A percentile compares a stretch with the other conserved stretches of the same genome.
Evolutionary conservation across 228 moss, liverwort and hornwort species (phyloP).

Genomic region (Sphagnum magellanicum): DNA sequence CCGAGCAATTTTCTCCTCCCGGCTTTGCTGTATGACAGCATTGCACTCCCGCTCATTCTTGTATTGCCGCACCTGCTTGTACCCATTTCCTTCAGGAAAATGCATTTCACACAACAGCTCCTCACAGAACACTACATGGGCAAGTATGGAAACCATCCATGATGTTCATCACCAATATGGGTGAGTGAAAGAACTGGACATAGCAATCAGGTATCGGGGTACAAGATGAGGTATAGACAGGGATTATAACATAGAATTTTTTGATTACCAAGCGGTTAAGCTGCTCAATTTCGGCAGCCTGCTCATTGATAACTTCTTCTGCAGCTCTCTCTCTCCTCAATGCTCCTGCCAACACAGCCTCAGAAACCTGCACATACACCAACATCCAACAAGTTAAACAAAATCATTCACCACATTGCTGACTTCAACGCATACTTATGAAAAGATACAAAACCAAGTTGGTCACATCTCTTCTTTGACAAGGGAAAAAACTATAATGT

Average conservation of each 20-base stretch:
- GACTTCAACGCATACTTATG: not conserved
- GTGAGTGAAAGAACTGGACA: not conserved
- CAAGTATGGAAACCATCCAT: not conserved
- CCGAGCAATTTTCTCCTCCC: constrained; percentile 76
- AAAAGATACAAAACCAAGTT: not conserved
- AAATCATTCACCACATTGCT: not conserved
- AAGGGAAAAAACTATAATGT: not conserved
- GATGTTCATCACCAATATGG: not conserved
- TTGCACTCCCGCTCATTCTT: constrained; percentile 88
- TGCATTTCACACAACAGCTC: not conserved
- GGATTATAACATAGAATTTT: not conserved
- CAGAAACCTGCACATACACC: constrained; percentile 34
- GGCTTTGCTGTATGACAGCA: constrained; percentile 62
- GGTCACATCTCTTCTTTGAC: not conserved
- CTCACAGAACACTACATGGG: not conserved
- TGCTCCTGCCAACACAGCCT: constrained; percentile 47
- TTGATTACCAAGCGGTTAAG: constrained; percentile 64
- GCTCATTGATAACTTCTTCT: constrained; percentile 51
- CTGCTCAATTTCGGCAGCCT: constrained; percentile 83
- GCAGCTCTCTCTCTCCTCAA: constrained; percentile 66
- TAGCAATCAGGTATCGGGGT: not conserved
- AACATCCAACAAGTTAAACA: not conserved
- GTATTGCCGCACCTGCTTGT: constrained; percentile 63
- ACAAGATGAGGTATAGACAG: not conserved
- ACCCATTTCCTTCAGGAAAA: not conserved